These are phyloP conservation scores for Didymellaceae sp. DNA, from an alignment of 2,329 filamentous ascomycete genomes.

Conservation along the genomic window DNA sequence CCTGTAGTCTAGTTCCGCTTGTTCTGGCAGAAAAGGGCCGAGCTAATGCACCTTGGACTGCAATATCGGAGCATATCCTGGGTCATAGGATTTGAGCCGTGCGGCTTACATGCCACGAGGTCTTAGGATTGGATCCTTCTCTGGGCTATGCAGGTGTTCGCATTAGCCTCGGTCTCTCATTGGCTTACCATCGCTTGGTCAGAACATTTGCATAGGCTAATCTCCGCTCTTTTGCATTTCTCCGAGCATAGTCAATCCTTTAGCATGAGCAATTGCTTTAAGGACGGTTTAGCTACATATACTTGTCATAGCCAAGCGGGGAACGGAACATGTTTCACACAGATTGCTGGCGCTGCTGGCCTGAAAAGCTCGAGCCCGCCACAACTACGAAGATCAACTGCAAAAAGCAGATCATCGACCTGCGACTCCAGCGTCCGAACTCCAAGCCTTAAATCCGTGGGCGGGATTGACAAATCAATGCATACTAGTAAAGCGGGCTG, in stretches of 20 bases:
- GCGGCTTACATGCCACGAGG: background rate
- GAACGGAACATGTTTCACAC: no score
- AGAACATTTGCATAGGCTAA: background rate
- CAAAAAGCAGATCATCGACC: no score
- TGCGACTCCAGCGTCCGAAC: no score
- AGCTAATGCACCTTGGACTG: background rate
- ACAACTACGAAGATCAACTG: no score
- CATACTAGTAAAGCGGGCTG: no score
- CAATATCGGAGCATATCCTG: slow-evolving; percentile 9
- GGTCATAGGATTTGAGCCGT: slow-evolving; percentile 1
- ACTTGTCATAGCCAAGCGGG: background rate
- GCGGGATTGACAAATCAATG: no score
- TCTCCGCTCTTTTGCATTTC: slow-evolving; percentile 2
- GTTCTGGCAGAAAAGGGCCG: background rate
- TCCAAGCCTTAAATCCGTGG: no score
- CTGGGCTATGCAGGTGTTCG: slow-evolving; percentile 4
- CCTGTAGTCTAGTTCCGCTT: background rate
- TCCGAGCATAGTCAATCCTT: background rate
- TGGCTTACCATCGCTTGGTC: background rate
- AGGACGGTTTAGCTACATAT: no score
- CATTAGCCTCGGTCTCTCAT: background rate
- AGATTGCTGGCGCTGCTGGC: no score
- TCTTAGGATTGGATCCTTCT: slow-evolving; percentile 1
- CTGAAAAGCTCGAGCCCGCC: no score
- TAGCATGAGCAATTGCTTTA: background rate